Base-by-base conservation (phyloP, 352 stramenopile genomes). In the Phytophthora litchii region DNA sequence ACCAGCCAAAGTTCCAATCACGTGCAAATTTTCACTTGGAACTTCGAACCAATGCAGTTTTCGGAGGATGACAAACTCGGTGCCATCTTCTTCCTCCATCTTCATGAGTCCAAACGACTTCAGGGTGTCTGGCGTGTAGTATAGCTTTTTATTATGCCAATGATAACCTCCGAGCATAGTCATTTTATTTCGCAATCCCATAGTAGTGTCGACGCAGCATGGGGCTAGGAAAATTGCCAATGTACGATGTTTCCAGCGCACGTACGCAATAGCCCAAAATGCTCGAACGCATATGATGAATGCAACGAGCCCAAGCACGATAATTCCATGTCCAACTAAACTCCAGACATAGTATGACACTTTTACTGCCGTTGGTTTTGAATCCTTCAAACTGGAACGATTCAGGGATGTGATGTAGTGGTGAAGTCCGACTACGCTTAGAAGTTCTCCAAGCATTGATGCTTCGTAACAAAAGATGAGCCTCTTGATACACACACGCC, bases 321-420 rank as follows among this genome's bases (percentile, higher is more conserved):
- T 42, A 20, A 54, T n/a, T 12, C 52, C 45, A 23, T 67, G 57
- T 19, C 44, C 35, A 5, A 49, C 43, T 13, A 60, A 44, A 42
- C 54, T 49, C 44, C 43, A 54, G 4, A 34, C 34, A 14, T 55
- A 62, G 8, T 55, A 62, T 1, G 62, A 71, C 3, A 67, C 20
- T 4, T 48, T 40, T 8, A 53, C 1, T 27, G 20, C 13, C 6
- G 3, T 46, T 1, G 36, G n/a, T 4, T 21, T 17, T 5, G 61
- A 37, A 9, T 49, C 8, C 5, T 52, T 42, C 13, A 69, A n/a
- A 2, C 23, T 27, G 4, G 60, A 64, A 3, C 35, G 32, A 37
- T 55, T 55, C 14, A 62, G 16, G 1, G 11, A 14, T 8, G 49
- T 56, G n/a, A 56, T 37, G 17, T 48, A 56, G 6, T 40, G 49